Base-by-base conservation (phyloP, 495 filamentous ascomycete genomes). In the Aspergillus olivimuriae region DNA sequence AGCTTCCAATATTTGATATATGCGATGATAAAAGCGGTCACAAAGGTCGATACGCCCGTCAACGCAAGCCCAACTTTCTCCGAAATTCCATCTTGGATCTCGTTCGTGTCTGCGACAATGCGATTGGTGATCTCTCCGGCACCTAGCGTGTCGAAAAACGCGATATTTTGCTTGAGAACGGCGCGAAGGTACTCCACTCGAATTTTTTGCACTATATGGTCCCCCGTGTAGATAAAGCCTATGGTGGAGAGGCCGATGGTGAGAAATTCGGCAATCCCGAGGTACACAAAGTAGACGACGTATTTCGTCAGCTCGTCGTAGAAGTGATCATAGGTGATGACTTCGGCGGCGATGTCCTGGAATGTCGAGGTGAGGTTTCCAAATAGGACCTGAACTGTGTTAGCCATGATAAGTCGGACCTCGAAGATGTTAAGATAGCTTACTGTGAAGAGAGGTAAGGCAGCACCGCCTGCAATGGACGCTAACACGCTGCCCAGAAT, bases 151-250 rank as follows among this genome's bases (percentile, higher is more conserved):
- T 95, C 89, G 62, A 94, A 95, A 60, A 88, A 94, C 39, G 80
- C 89, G 55, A 95, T 87, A 60, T 95, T 95, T 56, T 95, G 89
- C 32, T 81, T 80, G 68, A 95, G 73, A 54, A 89, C 89, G 24
- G 87, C 86, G 40, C 74, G 68, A 1, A 95, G 75, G 59, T 95
- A 95, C 37, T 83, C 75, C 58, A 87, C 79, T 23, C 89, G 79
- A 50, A 95, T 87, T 66, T 88, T 88, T 51, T 79, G 79, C 18
- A 84, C 81, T 52, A 92, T 77, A 49, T 90, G 83, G 61, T 96
- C 91, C 40, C 91, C 92, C 0, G 85, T 87, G 60, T 95, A 95
- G 54, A 95, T 92, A 65, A 92, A 96, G 10, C 85, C 86, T 12
- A 90, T 80, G 0, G 88, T 94, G 12, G 81, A 75, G 35, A 89